Conservation (phyloP, 2,329 filamentous ascomycete species). For the Colletotrichum destructivum region DNA sequence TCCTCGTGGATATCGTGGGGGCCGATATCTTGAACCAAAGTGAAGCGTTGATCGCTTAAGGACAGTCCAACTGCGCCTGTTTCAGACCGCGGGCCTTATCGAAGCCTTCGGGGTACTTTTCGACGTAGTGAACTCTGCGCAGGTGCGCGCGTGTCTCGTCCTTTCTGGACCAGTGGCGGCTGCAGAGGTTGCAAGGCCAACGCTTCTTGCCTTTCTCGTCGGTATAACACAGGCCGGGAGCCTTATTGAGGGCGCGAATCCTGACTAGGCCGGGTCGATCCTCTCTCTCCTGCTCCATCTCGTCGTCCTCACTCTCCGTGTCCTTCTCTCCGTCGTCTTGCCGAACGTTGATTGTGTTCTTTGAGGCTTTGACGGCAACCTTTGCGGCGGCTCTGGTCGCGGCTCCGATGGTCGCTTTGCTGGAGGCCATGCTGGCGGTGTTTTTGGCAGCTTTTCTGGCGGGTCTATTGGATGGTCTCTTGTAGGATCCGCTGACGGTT, state of each 20-base stretch:
- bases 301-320: neutral
- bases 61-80: neutral
- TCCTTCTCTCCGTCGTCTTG: neutral
- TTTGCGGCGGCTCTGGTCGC: too few species aligned
- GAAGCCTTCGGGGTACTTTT: neutral
- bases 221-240: neutral
- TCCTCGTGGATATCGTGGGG: too few species aligned
- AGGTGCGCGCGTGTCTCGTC: neutral
- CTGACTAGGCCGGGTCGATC: neutral
- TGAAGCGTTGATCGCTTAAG: neutral
- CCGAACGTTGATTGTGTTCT: too few species aligned
- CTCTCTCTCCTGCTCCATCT: neutral
- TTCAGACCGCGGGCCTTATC: neutral
- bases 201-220: neutral
- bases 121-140: neutral
- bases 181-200: neutral
- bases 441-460: too few species aligned
- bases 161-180: neutral
- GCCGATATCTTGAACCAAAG: neutral
- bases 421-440: too few species aligned
- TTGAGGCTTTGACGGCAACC: too few species aligned
- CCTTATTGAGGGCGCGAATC: neutral
- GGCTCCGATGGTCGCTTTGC: too few species aligned
- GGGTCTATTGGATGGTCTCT: too few species aligned
- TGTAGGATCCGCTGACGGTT: too few species aligned